Percentiles rank a stretch among this genome's conserved stretches.
Evolutionary conservation across 345 rosid species (phyloP).

Genomic region (Viola odorata): DNA sequence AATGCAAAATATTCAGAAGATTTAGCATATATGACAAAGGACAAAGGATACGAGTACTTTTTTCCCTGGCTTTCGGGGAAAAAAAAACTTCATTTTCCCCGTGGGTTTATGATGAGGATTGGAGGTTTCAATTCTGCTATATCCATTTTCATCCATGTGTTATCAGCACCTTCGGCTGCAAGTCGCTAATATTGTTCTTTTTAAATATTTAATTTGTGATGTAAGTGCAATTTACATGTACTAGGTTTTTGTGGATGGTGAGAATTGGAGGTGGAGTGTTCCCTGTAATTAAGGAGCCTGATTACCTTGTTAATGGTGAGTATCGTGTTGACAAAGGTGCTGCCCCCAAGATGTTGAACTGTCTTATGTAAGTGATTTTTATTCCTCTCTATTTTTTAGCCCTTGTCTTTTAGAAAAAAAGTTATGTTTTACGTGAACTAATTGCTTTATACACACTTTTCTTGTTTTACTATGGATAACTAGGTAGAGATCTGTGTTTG

Average conservation of each 20-base stretch:
- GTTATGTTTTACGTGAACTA: neutral
- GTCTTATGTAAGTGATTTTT: conserved; percentile 72
- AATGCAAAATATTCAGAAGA: no score
- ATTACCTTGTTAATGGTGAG: conserved; percentile 96
- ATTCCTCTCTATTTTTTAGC: conserved; percentile 9
- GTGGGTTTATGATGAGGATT: no score
- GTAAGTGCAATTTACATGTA: conserved; percentile 7
- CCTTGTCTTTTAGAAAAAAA: neutral
- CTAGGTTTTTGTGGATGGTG: conserved; percentile 99
- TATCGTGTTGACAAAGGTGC: conserved; percentile 99
- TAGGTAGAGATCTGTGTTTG: no score
- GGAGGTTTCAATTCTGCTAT: no score
- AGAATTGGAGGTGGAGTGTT: conserved; percentile 99
- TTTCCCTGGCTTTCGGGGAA: no score
- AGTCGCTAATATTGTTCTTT: neutral
- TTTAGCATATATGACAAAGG: no score
- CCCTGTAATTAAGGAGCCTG: conserved; percentile 96
- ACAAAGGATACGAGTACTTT: no score
- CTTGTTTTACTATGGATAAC: no score
- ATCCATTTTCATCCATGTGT: no score
- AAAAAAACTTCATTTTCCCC: no score
- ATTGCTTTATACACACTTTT: neutral
- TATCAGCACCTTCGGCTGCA: neutral
- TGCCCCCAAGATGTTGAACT: conserved; percentile 96
- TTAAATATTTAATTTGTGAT: neutral